Conservation (phyloP, 805 yeast genomes). For the Dipodascopsis tothii region DNA sequence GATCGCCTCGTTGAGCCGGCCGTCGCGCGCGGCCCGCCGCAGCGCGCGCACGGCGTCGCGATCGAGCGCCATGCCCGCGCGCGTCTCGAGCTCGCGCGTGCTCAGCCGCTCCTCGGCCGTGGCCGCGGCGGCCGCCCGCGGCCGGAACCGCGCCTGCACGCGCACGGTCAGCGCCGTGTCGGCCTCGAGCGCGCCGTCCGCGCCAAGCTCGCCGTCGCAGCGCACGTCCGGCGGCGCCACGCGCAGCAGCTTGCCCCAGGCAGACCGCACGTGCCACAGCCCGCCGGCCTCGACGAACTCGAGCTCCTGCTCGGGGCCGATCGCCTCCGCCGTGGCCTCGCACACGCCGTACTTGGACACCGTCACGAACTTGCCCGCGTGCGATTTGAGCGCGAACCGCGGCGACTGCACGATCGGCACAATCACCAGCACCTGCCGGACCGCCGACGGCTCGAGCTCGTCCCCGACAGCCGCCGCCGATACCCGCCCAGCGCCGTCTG, state of each 20-base stretch:
- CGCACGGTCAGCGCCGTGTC: constrained; percentile 23
- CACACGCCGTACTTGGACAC: constrained; percentile 20
- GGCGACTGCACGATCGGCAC: constrained; percentile 19
- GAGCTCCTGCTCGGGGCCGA: constrained; percentile 31
- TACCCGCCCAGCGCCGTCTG: constrained; percentile 26
- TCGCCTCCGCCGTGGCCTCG: constrained; percentile 31
- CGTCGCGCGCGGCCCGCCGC: constrained; percentile 26
- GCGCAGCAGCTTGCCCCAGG: constrained; percentile 16
- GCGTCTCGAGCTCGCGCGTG: constrained; percentile 24
- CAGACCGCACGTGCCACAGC: constrained; percentile 24
- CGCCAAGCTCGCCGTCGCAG: not conserved
- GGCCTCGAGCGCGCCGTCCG: constrained; percentile 9
- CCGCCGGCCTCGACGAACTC: constrained; percentile 19
- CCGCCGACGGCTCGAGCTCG: constrained; percentile 29
- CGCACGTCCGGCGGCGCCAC: constrained; percentile 11
- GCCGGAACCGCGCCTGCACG: constrained; percentile 25
- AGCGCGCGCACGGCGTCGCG: constrained; percentile 21
- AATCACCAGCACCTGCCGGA: constrained; percentile 33
- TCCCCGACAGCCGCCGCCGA: constrained; percentile 20
- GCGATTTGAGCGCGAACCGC: constrained; percentile 29
- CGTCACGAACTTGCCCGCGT: constrained; percentile 29
- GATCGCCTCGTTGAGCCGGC: constrained; percentile 35
- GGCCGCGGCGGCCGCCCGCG: constrained; percentile 5
- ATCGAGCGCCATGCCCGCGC: constrained; percentile 26
- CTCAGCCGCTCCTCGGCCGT: constrained; percentile 17